Evolutionary conservation across 768 basidiomycete genomes (phyloP), one percentile per base, ranked within the genome.

Genomic region (Pleurotus citrinopileatus): DNA sequence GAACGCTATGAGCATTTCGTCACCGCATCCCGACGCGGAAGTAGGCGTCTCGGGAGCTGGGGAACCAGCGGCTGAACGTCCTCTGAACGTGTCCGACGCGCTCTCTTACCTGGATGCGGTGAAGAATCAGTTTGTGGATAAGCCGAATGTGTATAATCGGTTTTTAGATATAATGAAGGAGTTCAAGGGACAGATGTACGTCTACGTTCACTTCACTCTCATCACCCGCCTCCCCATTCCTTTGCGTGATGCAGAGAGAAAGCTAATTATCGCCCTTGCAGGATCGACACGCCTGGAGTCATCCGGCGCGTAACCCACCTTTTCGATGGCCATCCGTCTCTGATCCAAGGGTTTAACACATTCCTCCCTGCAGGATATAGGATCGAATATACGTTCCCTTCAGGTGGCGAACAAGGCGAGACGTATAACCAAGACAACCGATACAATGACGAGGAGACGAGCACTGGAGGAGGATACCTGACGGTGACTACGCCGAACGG

Each of bases 131-230:
- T 97, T 97, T 67, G 80, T 83, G 53, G 89, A 94, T 68, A 86
- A 91, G 67, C 93, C 94, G n/a, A 90, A 93, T 64, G 92, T 95
- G 37, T 97, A 97, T 71, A 96, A 97, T 70, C 81, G 88, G 59
- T 94, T 94, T 62, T 72, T 95, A 68, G 93, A 96, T 67, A 95
- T 97, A 65, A 97, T 97, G 97, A 98, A 98, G 74, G 94, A 98
- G 70, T 99, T 99, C 73, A 98, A 99, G 74, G 91, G 91, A 62
- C 92, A 96, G 65, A 73, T 77, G 91, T 91, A 63, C 63, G 87
- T 81, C 13, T n/a, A 13, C 9, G 12, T 9, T 13, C 28, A 13
- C 45, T 4, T 40, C 8, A n/a, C 3, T 20, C 26, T 43, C 8
- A n/a, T 43, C 37, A 26, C 34, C 44, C n/a, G n/a, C n/a, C n/a